Evolutionary conservation across 805 yeast genomes (phyloP).

Genomic region (Wickerhamiella sorbophila): DNA sequence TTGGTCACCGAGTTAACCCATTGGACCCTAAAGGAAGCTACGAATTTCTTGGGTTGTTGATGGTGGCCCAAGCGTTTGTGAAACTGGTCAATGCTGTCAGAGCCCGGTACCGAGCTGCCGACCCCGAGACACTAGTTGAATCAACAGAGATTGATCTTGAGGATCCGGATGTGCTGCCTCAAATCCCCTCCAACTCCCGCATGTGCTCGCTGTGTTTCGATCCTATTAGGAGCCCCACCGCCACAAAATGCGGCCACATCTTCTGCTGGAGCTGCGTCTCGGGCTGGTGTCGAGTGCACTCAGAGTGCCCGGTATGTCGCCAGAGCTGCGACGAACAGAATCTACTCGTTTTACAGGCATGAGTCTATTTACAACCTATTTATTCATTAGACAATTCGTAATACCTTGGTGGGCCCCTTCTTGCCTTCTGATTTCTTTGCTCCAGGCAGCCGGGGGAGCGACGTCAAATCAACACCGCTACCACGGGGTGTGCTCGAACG

Average conservation of each 20-base stretch:
- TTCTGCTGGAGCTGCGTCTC: conserved; percentile 86
- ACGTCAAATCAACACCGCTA: background rate
- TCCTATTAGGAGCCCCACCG: conserved; percentile 65
- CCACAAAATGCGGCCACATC: conserved; percentile 82
- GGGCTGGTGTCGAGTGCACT: conserved; percentile 77
- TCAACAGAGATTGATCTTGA: conserved; percentile 35
- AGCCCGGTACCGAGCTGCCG: conserved; percentile 8
- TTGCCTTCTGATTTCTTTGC: background rate
- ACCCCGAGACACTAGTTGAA: conserved; percentile 5
- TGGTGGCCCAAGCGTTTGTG: conserved; percentile 21
- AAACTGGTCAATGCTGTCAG: conserved; percentile 10
- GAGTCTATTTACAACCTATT: conserved; percentile 14
- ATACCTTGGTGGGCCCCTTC: conserved; percentile 6
- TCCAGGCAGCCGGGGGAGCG: conserved; percentile 5
- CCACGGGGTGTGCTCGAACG: conserved; percentile 10
- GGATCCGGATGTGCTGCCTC: conserved; percentile 44
- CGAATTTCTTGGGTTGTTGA: conserved; percentile 46
- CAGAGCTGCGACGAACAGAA: conserved; percentile 51
- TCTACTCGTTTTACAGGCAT: conserved; percentile 38
- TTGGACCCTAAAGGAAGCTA: conserved; percentile 33
- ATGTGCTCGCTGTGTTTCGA: conserved; percentile 76
- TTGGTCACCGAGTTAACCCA: conserved; percentile 24
- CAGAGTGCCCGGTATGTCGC: conserved; percentile 87
- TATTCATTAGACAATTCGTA: conserved; percentile 10
- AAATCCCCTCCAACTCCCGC: conserved; percentile 55